Evolutionary conservation across 2,329 filamentous ascomycete genomes (phyloP), one percentile per base, ranked within the genome.

Genomic region (Diaporthe velutina): DNA sequence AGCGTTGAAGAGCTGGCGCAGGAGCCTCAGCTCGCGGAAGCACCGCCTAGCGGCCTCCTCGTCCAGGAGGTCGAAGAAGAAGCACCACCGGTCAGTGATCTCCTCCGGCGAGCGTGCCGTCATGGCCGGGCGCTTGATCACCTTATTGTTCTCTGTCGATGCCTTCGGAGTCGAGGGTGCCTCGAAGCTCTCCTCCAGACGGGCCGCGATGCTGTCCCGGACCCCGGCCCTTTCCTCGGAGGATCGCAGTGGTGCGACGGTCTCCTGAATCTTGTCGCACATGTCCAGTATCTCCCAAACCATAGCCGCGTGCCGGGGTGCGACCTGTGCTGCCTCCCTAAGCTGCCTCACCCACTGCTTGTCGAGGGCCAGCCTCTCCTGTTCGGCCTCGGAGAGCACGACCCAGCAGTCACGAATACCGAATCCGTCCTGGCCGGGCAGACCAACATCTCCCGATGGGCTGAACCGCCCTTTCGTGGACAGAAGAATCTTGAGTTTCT

Each of bases 321-420:
- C 54, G n/a, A 73, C 35, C 71, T 73, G 60, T 15, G 71, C 71
- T 9, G 54, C 71, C 38, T 73, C 71, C 40, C 60, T 67, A 22
- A 73, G 71, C 30, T 48, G 50, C 61, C 60, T 73, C 50, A 66
- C 60, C 71, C 71, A 73, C 48, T 55, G 50, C 22, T 55, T 58
- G 33, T 73, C 61, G 22, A 66, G 42, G 60, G 60, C 71, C 52
- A 73, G 60, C 30, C 71, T 55, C 71, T 73, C 71, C n/a, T 66
- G 71, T 55, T 73, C 71, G 7, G 50, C 38, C 33, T 73, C 71
- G 12, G 71, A 73, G n/a, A 73, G 71, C 38, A 73, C 71, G 61
- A 73, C 71, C 71, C 71, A 73, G 60, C 71, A 73, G 71, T 73
- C 71, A 13, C 71, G 60, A 40, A 73, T 73, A 30, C 71, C 71